Conservation (phyloP, 495 filamentous ascomycete genomes). For the Neurospora cerealis region DNA sequence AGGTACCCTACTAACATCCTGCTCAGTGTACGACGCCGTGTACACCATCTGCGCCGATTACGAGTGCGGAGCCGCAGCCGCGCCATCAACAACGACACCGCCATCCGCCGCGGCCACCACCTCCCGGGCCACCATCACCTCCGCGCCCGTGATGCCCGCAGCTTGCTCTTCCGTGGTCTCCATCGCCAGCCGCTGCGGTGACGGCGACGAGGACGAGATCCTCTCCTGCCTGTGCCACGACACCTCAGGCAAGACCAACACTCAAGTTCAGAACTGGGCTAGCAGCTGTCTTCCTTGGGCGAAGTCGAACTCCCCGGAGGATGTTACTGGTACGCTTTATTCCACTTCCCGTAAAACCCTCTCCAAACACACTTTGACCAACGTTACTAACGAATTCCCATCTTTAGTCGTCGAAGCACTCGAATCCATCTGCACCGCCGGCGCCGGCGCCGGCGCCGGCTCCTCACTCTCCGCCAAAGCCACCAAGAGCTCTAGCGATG, state of each 20-base stretch:
- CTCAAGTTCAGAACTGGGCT: conserved; percentile 14
- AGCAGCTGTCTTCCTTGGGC: conserved; percentile 11
- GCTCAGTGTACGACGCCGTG: not conserved
- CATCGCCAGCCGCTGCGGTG: not conserved
- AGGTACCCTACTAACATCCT: not conserved
- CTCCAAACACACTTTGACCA: not conserved
- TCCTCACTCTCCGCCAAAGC: not conserved
- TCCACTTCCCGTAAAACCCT: no score
- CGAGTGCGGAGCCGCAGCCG: not conserved
- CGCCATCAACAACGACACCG: not conserved
- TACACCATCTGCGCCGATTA: conserved; percentile 1
- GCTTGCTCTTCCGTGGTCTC: conserved; percentile 1
- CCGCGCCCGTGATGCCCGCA: not conserved
- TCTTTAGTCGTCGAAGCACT: not conserved
- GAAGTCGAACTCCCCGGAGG: conserved; percentile 2
- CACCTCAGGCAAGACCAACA: conserved; percentile 8
- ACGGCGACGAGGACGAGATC: not conserved
- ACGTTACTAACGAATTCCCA: not conserved
- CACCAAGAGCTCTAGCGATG: not conserved
- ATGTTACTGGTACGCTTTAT: conserved; percentile 10
- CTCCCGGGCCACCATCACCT: not conserved
- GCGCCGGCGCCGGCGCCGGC: not conserved
- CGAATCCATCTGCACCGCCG: not conserved
- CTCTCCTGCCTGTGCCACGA: conserved; percentile 1
- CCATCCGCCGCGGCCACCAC: not conserved